Evolutionary conservation across 306 rosid species (phyloP).

Genomic region (Fagus sylvatica): DNA sequence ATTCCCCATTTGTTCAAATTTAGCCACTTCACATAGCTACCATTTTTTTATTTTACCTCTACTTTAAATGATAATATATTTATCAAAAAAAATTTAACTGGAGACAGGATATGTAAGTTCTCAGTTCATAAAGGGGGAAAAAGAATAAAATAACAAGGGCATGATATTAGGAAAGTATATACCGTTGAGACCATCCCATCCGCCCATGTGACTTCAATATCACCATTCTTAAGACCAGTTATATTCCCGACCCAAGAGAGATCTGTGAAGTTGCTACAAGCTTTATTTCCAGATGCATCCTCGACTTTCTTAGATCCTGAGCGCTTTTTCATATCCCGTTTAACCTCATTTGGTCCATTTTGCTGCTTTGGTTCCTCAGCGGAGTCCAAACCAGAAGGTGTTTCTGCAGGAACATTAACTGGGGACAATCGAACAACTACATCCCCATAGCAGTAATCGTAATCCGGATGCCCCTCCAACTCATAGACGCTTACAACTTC

Average conservation of each 20-base stretch:
- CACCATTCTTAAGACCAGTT: slow-evolving; percentile 88
- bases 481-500: slow-evolving; percentile 95
- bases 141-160: neutral
- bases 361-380: slow-evolving; percentile 48
- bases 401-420: slow-evolving; percentile 51
- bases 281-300: slow-evolving; percentile 42
- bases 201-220: slow-evolving; percentile 98
- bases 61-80: slow-evolving; percentile 14
- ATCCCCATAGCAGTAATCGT: slow-evolving; percentile 94
- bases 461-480: slow-evolving; percentile 97
- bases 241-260: slow-evolving; percentile 99
- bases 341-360: slow-evolving; percentile 42
- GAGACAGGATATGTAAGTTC: neutral
- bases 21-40: neutral
- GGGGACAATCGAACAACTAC: slow-evolving; percentile 92
- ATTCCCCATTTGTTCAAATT: slow-evolving; percentile 13
- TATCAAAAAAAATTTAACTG: too few species aligned
- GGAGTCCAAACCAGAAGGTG: slow-evolving; percentile 42
- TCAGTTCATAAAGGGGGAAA: neutral
- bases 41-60: slow-evolving; percentile 17
- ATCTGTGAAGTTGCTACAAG: slow-evolving; percentile 58
- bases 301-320: slow-evolving; percentile 40
- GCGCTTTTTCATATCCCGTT: slow-evolving; percentile 28
- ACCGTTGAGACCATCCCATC: slow-evolving; percentile 98
- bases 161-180: slow-evolving; percentile 30